Evolutionary conservation across 768 basidiomycete genomes (phyloP), one percentile per base, ranked within the genome.

Genomic region (Boletus subparvulus): DNA sequence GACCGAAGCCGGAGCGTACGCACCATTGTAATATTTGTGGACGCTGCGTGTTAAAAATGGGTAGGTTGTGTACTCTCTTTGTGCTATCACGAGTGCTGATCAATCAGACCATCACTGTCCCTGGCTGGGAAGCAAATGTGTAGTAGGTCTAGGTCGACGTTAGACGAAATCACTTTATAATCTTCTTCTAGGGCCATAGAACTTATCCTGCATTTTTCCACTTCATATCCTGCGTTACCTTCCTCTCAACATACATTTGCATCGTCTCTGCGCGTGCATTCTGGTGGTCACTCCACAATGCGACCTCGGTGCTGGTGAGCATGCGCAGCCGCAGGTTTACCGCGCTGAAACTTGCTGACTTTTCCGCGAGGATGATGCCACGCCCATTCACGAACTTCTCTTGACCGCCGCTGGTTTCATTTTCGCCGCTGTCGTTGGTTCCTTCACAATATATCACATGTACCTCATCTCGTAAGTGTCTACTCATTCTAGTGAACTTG

Each of bases 201-300:
- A 93, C 88, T 40, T 92, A 93, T 68, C 85, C 90, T 9, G 84
- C 91, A 6, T 94, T 92, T 66, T 74, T 93, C 49, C 90, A 92
- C 69, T 89, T 93, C 66, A 76, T 93, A 48, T 74, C 77, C 33
- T 84, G 80, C 60, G 69, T 87, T 44, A 86, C 84, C 10, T 62
- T 87, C 8, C 78, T 91, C 40, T 77, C 89, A 14, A 59, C 78
- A 16, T 90, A 93, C 66, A 73, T 88, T 39, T 79, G 82, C 54
- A 57, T 70, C 16, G 65, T 92, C 39, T 81, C 82, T 50, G 72
- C 77, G 4, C 71, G 72, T 35, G 83, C 83, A 39, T 74, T 91
- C 36, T 78, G 75, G 69, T 86, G 82, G 70, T 86, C 90, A 39
- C 85, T 94, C 66, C 69, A 76, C 37, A 80, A 90, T 63, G 80